Conservation (phyloP, 1,284 basidiomycete genomes). For the Vanrija sp. region DNA sequence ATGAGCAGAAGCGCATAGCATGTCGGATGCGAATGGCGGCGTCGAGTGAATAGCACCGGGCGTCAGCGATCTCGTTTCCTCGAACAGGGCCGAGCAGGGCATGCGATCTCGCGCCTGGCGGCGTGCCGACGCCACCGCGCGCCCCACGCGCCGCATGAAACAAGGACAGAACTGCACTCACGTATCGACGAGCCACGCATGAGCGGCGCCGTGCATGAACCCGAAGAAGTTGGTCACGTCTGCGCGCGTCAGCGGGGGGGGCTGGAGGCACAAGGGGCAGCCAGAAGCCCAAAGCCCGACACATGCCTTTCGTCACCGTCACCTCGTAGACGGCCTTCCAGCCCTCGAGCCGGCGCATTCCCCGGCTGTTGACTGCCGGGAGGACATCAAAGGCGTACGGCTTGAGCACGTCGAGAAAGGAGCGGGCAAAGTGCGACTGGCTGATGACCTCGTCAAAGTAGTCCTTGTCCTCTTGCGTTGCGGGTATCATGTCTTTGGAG, state of each 20-base stretch:
- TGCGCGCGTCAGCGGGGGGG: constrained; percentile 3
- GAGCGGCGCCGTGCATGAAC: constrained; percentile 38
- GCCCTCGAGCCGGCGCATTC: constrained; percentile 9
- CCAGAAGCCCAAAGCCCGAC: too few relatives aligned
- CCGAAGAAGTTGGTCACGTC: constrained; percentile 34
- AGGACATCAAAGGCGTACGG: constrained; percentile 12
- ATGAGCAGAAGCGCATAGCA: too few relatives aligned
- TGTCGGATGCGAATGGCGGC: too few relatives aligned
- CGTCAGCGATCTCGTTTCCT: too few relatives aligned
- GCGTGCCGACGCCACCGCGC: too few relatives aligned
- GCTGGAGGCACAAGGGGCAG: too few relatives aligned
- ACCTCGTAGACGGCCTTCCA: constrained; percentile 9
- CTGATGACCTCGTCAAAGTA: background rate
- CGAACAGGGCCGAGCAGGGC: background rate
- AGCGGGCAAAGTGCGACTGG: background rate
- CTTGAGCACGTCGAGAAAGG: constrained; percentile 3
- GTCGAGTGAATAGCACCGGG: background rate
- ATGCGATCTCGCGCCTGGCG: background rate
- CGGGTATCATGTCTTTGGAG: background rate
- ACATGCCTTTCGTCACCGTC: constrained; percentile 9
- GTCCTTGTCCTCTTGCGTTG: constrained; percentile 2
- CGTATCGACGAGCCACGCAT: constrained; percentile 38
- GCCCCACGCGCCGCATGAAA: too few relatives aligned
- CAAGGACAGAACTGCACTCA: constrained; percentile 10
- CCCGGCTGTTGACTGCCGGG: constrained; percentile 10